Base-by-base conservation (phyloP, 257 asterid genomes). In the Anisodus acutangulus region DNA sequence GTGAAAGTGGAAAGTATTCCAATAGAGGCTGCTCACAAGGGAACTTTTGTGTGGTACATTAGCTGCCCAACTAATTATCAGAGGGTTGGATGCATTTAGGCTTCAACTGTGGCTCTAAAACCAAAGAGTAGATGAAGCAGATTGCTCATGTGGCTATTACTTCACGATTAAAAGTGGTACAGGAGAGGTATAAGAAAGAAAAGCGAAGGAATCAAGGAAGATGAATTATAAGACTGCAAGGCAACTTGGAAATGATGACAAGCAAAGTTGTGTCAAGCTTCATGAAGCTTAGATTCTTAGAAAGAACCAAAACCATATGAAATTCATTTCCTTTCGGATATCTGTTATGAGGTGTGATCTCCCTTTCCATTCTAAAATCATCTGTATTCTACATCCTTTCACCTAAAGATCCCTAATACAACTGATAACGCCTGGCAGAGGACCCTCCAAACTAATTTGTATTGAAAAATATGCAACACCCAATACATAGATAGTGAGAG, bases 261-360 rank as follows among this genome's bases (percentile, higher is more conserved):
- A 10, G 19, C 62, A 74, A 11, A 53, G 80, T 19, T 49, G 43
- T 16, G 66, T n/a, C 66, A 17, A 59, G 66, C 43, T 74, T 19
- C 60, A 74, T 49, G 62, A 74, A 74, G 80, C 80, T 47, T 74
- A 49, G 62, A 74, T 49, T 49, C 43, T 49, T 74, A 15, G 41
- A 49, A 74, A 74, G 80, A 60, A 49, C 62, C 80, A 74, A 74
- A 71, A n/a, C 31, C 79, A 71, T 19, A 19, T 72, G 39, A 74
- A 47, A 74, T 47, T 60, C 80, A 49, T 19, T 47, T 49, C 80
- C 31, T 1, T 1, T 6, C 22, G 19, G 43, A 11, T 49, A 74
- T 22, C 37, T 19, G 43, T 22, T 72, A 72, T 72, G 59, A 72
- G 43, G 80, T 47, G 41, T 13, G 12, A 22, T 39, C 80, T 47